Conservation (phyloP, 352 stramenopile genomes). For the Phytophthora idaei region DNA sequence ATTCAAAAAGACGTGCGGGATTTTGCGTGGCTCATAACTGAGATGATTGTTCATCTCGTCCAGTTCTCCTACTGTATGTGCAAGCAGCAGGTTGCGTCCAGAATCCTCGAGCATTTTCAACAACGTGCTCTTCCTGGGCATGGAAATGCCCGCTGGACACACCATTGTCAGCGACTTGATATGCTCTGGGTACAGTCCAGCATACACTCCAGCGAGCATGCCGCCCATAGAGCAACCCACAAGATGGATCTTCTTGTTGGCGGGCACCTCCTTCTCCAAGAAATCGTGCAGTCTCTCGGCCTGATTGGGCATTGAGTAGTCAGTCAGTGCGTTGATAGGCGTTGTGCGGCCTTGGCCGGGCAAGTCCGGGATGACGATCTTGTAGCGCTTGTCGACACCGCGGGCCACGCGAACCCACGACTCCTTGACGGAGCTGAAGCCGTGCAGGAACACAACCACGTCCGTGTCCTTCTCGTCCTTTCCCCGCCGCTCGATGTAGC, state of each 20-base stretch:
- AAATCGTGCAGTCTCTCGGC: slow-evolving; percentile 63
- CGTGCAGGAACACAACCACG: slow-evolving; percentile 70
- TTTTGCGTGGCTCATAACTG: slow-evolving; percentile 31
- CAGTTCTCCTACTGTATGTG: slow-evolving; percentile 63
- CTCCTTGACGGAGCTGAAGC: slow-evolving; percentile 77
- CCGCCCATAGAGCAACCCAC: slow-evolving; percentile 81
- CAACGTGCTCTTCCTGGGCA: slow-evolving; percentile 65
- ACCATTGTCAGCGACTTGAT: slow-evolving; percentile 75
- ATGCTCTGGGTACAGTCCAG: slow-evolving; percentile 58
- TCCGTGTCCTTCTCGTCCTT: slow-evolving; percentile 48
- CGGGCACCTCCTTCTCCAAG: slow-evolving; percentile 49
- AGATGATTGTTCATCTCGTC: slow-evolving; percentile 60
- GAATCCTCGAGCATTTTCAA: slow-evolving; percentile 66
- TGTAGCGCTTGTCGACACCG: slow-evolving; percentile 56
- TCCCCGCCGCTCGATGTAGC: slow-evolving; percentile 66
- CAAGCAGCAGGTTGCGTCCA: slow-evolving; percentile 68
- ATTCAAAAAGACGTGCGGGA: slow-evolving; percentile 45
- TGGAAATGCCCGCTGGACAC: slow-evolving; percentile 72
- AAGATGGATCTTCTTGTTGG: slow-evolving; percentile 69
- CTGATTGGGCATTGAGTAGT: slow-evolving; percentile 63
- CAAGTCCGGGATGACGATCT: slow-evolving; percentile 72
- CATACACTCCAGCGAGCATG: slow-evolving; percentile 76
- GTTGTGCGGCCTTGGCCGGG: slow-evolving; percentile 67
- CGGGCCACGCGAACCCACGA: slow-evolving; percentile 63
- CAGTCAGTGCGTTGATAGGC: slow-evolving; percentile 46